Evolutionary conservation across 2,329 filamentous ascomycete genomes (phyloP).

Genomic region (Cordyceps cateniannulata): DNA sequence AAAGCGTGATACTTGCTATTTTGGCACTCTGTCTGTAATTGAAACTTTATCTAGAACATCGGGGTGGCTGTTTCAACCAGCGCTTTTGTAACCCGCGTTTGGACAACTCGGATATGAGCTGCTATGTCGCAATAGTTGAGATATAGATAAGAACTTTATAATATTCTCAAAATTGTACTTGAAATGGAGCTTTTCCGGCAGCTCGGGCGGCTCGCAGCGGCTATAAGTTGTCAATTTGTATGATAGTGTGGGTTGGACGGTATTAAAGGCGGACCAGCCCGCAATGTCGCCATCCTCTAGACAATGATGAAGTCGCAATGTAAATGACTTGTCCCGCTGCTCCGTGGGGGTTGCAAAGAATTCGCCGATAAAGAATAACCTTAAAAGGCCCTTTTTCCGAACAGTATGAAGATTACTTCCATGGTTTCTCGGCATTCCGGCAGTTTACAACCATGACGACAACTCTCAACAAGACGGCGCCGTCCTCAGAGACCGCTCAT

Average conservation of each 20-base stretch:
- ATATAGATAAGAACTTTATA: background rate
- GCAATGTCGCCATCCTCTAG: conserved; percentile 10
- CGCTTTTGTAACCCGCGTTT: no score
- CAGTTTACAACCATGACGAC: background rate
- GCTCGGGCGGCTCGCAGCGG: background rate
- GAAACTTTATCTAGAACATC: no score
- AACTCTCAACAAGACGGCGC: background rate
- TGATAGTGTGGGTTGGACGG: background rate
- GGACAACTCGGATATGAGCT: no score
- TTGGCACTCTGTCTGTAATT: no score
- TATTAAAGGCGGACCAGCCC: conserved; percentile 5
- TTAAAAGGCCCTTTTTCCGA: background rate
- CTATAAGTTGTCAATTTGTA: background rate
- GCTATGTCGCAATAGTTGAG: no score
- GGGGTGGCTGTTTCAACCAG: background rate
- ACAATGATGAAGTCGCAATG: conserved; percentile 2
- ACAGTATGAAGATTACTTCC: background rate
- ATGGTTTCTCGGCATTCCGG: no score
- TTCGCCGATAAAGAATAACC: background rate
- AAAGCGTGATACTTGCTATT: no score
- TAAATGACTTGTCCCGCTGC: background rate
- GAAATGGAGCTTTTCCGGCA: background rate
- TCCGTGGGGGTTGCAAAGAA: background rate
- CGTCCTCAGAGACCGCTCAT: background rate
- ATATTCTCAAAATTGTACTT: background rate